Evolutionary conservation across 371 early-diverging fungal species (phyloP).

Genomic region (Haplosporangium sp.): DNA sequence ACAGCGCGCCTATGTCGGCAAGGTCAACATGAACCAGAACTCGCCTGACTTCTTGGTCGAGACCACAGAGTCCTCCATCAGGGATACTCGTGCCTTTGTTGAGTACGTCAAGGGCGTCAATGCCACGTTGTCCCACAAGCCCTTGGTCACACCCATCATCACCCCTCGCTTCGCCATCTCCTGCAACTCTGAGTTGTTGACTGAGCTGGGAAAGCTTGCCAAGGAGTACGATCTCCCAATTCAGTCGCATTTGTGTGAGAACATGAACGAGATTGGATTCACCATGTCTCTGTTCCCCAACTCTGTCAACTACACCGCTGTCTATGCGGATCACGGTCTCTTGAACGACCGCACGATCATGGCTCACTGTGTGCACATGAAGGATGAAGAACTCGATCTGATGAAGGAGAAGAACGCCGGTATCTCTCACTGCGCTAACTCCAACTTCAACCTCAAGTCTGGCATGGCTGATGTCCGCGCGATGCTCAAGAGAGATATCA

Average conservation of each 20-base stretch:
- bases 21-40: conserved; percentile 95
- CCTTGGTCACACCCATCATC: conserved; percentile 78
- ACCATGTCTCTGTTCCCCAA: conserved; percentile 79
- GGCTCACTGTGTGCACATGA: conserved; percentile 94
- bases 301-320: conserved; percentile 73
- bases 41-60: conserved; percentile 83
- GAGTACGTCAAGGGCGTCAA: conserved; percentile 57
- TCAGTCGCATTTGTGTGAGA: conserved; percentile 91
- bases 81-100: conserved; percentile 78
- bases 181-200: conserved; percentile 77
- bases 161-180: conserved; percentile 93
- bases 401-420: conserved; percentile 73
- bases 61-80: conserved; percentile 68
- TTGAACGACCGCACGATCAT: conserved; percentile 78
- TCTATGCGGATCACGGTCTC: conserved; percentile 80
- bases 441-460: conserved; percentile 87
- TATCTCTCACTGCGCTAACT: conserved; percentile 91
- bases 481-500: conserved; percentile 73
- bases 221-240: conserved; percentile 73
- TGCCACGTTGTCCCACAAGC: background rate
- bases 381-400: conserved; percentile 73
- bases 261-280: conserved; percentile 77
- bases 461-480: conserved; percentile 87
- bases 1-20: conserved; percentile 93
- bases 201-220: conserved; percentile 78